These are phyloP conservation scores for Tricholoma hemisulphureum DNA, from an alignment of 768 basidiomycete species.

Conservation along the genomic window DNA sequence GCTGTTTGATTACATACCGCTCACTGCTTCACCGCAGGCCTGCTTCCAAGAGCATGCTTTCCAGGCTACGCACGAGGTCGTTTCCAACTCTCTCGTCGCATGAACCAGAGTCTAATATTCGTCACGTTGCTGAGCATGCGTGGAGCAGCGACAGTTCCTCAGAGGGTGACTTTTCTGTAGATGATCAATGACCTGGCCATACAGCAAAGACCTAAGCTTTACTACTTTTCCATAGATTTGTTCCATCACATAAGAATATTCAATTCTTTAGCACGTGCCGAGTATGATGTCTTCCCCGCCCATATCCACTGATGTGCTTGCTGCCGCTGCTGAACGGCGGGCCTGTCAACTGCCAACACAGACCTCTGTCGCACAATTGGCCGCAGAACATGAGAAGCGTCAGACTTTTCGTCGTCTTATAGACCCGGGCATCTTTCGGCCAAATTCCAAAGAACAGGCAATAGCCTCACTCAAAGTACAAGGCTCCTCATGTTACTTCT, in stretches of 20 bases:
- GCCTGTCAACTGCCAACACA: conserved; percentile 30
- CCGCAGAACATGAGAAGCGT: conserved; percentile 61
- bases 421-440: conserved; percentile 75
- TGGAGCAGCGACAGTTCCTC: conserved; percentile 68
- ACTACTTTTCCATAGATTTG: background rate
- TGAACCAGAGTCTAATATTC: conserved; percentile 22
- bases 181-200: conserved; percentile 15
- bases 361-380: conserved; percentile 37
- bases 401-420: conserved; percentile 74
- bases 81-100: conserved; percentile 41
- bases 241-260: background rate
- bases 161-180: conserved; percentile 36
- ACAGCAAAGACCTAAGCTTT: background rate
- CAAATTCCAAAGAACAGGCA: conserved; percentile 61
- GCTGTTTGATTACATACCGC: background rate
- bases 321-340: conserved; percentile 47
- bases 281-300: conserved; percentile 10
- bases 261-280: background rate
- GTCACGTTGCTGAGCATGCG: conserved; percentile 29
- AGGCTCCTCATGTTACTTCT: conserved; percentile 14
- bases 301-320: conserved; percentile 37
- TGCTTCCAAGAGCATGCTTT: conserved; percentile 36
- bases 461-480: conserved; percentile 64
- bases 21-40: conserved; percentile 9
- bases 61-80: conserved; percentile 44